phyloP scores from a whole-genome alignment of 1,284 basidiomycete genomes.

The Leccinum subrobustum region DNA sequence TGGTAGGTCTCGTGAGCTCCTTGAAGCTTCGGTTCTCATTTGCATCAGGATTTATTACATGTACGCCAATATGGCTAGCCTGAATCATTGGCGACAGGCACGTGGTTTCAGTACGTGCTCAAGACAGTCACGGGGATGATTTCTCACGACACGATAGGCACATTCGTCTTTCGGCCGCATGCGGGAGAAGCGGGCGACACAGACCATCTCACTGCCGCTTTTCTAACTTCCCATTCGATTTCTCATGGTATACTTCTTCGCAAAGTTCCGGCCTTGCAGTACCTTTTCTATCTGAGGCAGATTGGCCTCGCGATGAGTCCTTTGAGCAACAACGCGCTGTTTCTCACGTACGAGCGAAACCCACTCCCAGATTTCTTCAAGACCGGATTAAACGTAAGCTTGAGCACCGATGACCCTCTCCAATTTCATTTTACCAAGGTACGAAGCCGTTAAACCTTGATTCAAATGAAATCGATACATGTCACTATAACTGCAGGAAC shows the following conservation, averaged over 20 bases:
- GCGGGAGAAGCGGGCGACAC: conserved; percentile 98
- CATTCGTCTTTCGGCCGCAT: conserved; percentile 96
- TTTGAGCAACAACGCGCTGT: conserved; percentile 95
- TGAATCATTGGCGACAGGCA: conserved; percentile 88
- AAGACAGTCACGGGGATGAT: not conserved
- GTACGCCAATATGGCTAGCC: conserved; percentile 93
- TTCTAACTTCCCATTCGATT: conserved; percentile 96
- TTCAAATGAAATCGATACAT: not conserved
- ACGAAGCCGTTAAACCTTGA: not conserved
- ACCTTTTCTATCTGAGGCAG: conserved; percentile 95
- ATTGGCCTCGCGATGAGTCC: conserved; percentile 99
- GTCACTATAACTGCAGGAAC: conserved; percentile 60
- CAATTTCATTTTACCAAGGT: conserved; percentile 98
- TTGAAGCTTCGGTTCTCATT: not conserved
- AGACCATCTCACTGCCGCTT: conserved; percentile 94
- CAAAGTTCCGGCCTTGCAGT: conserved; percentile 93
- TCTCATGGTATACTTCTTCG: conserved; percentile 97
- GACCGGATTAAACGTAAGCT: conserved; percentile 92
- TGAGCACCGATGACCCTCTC: conserved; percentile 94
- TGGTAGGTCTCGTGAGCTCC: conserved; percentile 52
- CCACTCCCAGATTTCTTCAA: conserved; percentile 98
- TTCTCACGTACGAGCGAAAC: conserved; percentile 96
- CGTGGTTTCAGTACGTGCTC: conserved; percentile 85
- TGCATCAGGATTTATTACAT: conserved; percentile 89
- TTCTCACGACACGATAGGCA: conserved; percentile 60